Base-by-base conservation (phyloP, 768 basidiomycete species). In the Boletus insuetus region DNA sequence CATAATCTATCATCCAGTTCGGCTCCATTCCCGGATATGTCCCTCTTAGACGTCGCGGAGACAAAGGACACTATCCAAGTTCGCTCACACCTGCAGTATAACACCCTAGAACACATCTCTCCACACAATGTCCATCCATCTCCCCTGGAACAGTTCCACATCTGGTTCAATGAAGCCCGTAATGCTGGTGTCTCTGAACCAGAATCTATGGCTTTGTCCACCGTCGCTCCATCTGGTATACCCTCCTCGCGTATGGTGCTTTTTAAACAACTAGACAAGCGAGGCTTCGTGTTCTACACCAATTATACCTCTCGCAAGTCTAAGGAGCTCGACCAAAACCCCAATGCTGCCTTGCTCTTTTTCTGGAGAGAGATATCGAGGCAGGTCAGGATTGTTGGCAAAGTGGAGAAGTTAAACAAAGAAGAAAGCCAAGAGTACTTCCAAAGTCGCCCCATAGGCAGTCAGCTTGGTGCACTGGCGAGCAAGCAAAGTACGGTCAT, bases 241-340 rank as follows among this genome's bases (percentile, higher is more conserved):
- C 96, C 96, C 24, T 93, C 91, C 37, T 84, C 88, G 12, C 85
- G 96, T 60, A 82, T 91, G 72, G 94, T 98, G 52, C 85, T 98
- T 55, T 84, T 98, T 66, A 97, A 95, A 73, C 83, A 93, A 67
- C 83, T 92, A 64, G 97, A 98, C 76, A 66, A 79, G 31, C 83
- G 78, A 51, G 97, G 97, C 48, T 98, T 98, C 75, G 83, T 96
- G 54, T 97, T 98, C 76, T 99, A 82, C 80, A 98, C 96, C 32
- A 99, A 99, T 74, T 98, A 98, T 75, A 82, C 85, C 39, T 96
- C 94, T 12, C 84, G 95, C 60, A 99, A 98, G 74, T 94, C 92
- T 4, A 67, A 73, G 40, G 97, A 98, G 69, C 79, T 98, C 29
- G 54, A 72, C 7, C 79, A 75, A 38, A 94, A 94, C 66, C 91